Evolutionary conservation across 306 rosid genomes (phyloP).

Genomic region (Prinsepia uniflora): DNA sequence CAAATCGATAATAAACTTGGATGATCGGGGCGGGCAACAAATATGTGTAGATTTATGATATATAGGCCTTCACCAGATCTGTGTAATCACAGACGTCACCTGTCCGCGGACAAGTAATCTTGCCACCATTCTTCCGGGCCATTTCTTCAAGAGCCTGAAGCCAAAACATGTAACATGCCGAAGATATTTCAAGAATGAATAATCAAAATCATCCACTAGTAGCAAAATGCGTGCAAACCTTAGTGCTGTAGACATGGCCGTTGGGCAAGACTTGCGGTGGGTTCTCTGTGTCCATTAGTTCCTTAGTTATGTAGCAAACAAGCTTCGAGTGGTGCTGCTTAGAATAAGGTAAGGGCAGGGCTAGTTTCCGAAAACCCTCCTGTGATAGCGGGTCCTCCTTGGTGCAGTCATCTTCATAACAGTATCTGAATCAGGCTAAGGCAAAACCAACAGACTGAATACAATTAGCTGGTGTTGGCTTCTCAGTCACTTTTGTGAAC

Average conservation of each 20-base stretch:
- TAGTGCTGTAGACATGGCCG: conserved; percentile 86
- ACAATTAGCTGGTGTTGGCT: not conserved
- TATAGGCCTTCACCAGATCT: conserved; percentile 72
- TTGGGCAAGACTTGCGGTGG: conserved; percentile 94
- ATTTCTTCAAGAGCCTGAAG: conserved; percentile 89
- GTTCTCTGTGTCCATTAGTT: conserved; percentile 93
- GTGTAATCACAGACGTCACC: conserved; percentile 51
- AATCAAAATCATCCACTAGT: not conserved
- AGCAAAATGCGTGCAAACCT: conserved; percentile 44
- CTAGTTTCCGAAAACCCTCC: conserved; percentile 75
- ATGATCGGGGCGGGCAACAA: not conserved
- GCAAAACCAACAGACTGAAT: conserved; percentile 22
- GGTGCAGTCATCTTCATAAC: conserved; percentile 91
- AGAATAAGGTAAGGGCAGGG: conserved; percentile 76
- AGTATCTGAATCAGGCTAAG: conserved; percentile 80
- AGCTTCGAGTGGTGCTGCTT: conserved; percentile 94
- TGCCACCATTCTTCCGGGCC: conserved; percentile 73
- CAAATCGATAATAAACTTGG: not conserved
- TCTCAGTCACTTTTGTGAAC: not conserved
- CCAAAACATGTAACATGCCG: conserved; percentile 23
- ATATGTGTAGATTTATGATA: conserved; percentile 41
- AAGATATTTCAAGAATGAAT: conserved; percentile 12
- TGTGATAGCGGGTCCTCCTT: conserved; percentile 97
- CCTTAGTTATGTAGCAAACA: conserved; percentile 95
- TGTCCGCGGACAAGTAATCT: conserved; percentile 81